These are phyloP conservation scores for Fusarium concolor DNA, from an alignment of 2,329 filamentous ascomycete species.

Conservation along the genomic window DNA sequence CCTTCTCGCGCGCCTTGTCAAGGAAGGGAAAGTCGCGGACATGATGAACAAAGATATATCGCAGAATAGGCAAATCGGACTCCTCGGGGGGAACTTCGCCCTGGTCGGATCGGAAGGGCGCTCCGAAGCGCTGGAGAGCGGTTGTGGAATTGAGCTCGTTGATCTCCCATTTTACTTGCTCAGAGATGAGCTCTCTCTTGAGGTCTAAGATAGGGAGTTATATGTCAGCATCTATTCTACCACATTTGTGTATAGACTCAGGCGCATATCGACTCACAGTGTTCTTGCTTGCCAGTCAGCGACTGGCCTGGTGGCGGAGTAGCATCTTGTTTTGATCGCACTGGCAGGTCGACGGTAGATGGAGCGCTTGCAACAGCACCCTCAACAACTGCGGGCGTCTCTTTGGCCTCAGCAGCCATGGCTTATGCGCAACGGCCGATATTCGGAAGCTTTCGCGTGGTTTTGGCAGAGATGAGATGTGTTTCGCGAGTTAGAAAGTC, in stretches of 20 bases:
- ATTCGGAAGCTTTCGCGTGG: slow-evolving; percentile 14
- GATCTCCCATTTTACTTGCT: slow-evolving; percentile 92
- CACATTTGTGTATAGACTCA: neutral
- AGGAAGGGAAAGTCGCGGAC: slow-evolving; percentile 98
- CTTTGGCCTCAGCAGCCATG: slow-evolving; percentile 48
- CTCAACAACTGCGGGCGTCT: slow-evolving; percentile 41
- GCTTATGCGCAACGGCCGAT: slow-evolving; percentile 19
- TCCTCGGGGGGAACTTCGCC: slow-evolving; percentile 94
- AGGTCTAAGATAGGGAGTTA: slow-evolving; percentile 68
- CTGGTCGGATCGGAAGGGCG: slow-evolving; percentile 91
- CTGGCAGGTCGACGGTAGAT: slow-evolving; percentile 44
- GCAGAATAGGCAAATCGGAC: slow-evolving; percentile 90
- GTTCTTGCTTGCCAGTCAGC: slow-evolving; percentile 96
- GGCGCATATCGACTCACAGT: slow-evolving; percentile 71
- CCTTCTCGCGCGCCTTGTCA: slow-evolving; percentile 96
- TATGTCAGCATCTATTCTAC: slow-evolving; percentile 25
- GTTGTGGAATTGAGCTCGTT: slow-evolving; percentile 93
- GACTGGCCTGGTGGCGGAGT: slow-evolving; percentile 58
- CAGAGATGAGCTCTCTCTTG: slow-evolving; percentile 92
- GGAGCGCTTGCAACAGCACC: slow-evolving; percentile 30
- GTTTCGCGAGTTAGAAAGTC: neutral
- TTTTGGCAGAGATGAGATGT: neutral
- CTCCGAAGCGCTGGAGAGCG: slow-evolving; percentile 92
- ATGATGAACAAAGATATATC: slow-evolving; percentile 98
- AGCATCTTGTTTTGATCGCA: slow-evolving; percentile 47